Conservation (phyloP, 176 grass and related monocot genomes). For the Themeda triandra region DNA sequence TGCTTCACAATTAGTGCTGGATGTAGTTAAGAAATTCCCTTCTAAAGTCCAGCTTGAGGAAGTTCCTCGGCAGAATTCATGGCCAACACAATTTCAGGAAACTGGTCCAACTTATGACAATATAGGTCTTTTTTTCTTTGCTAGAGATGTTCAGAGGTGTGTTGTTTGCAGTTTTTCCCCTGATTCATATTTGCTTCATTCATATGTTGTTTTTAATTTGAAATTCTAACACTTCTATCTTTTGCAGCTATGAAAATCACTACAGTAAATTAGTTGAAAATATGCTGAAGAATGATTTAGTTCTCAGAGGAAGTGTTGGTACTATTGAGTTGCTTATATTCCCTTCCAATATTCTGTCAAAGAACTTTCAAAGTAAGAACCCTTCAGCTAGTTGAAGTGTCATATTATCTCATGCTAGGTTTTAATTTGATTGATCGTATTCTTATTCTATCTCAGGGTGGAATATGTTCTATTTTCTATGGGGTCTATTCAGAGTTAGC, state of each 20-base stretch:
- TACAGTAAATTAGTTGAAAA: conserved; percentile 87
- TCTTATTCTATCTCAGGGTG: conserved; percentile 59
- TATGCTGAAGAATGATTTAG: conserved; percentile 82
- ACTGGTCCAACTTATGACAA: conserved; percentile 66
- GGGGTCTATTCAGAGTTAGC: conserved; percentile 78
- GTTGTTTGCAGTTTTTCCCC: conserved; percentile 11
- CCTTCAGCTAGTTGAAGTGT: conserved; percentile 21
- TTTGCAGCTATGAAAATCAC: conserved; percentile 79
- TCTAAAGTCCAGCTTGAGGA: conserved; percentile 78
- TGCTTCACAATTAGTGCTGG: conserved; percentile 62
- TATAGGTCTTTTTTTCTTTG: conserved; percentile 94
- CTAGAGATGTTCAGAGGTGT: conserved; percentile 79
- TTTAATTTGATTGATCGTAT: conserved; percentile 10
- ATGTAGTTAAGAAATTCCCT: conserved; percentile 68
- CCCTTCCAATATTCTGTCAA: conserved; percentile 83
- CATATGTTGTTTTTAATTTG: neutral
- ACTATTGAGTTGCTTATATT: conserved; percentile 83
- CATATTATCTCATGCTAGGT: conserved; percentile 20
- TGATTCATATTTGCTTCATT: neutral
- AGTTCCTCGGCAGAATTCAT: conserved; percentile 70
- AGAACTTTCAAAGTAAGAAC: conserved; percentile 74
- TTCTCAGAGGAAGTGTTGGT: conserved; percentile 68
- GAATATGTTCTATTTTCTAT: conserved; percentile 94
- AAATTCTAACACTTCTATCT: neutral
- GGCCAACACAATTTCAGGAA: conserved; percentile 70